Evolutionary conservation across 2,329 filamentous ascomycete genomes (phyloP).

Genomic region (Juglanconis sp.): DNA sequence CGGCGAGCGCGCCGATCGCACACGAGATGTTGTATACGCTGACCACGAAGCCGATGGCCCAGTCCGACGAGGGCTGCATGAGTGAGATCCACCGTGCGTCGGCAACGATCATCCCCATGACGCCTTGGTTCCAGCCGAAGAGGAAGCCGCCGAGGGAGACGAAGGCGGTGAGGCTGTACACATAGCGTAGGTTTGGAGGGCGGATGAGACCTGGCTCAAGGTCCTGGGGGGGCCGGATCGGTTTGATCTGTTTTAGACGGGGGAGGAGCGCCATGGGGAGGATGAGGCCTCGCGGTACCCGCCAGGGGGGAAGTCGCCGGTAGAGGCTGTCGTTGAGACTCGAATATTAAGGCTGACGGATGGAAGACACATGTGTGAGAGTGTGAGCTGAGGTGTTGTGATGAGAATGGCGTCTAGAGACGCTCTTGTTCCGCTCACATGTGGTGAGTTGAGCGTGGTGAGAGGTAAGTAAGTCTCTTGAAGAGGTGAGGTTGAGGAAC

Average conservation of each 20-base stretch:
- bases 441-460: too few species aligned
- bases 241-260: conserved; percentile 25
- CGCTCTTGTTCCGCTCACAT: too few species aligned
- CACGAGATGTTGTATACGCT: conserved; percentile 31
- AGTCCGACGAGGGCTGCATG: conserved; percentile 28
- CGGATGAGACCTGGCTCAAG: conserved; percentile 16
- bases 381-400: too few species aligned
- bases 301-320: background rate
- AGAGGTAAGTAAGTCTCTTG: too few species aligned
- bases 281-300: background rate
- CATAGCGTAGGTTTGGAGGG: conserved; percentile 26
- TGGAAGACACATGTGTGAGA: too few species aligned
- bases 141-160: conserved; percentile 26
- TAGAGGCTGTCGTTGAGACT: too few species aligned
- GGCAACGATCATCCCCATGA: conserved; percentile 31
- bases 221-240: conserved; percentile 22
- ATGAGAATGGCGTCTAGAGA: too few species aligned
- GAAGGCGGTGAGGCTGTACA: conserved; percentile 27
- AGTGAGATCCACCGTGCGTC: conserved; percentile 27
- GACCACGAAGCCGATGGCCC: conserved; percentile 29
- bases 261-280: conserved; percentile 6
- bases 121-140: conserved; percentile 31
- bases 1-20: conserved; percentile 27
- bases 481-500: too few species aligned
- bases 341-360: too few species aligned